Evolutionary conservation across 306 rosid species (phyloP), one percentile per base, ranked within the genome.

Genomic region (Vigna unguiculata): DNA sequence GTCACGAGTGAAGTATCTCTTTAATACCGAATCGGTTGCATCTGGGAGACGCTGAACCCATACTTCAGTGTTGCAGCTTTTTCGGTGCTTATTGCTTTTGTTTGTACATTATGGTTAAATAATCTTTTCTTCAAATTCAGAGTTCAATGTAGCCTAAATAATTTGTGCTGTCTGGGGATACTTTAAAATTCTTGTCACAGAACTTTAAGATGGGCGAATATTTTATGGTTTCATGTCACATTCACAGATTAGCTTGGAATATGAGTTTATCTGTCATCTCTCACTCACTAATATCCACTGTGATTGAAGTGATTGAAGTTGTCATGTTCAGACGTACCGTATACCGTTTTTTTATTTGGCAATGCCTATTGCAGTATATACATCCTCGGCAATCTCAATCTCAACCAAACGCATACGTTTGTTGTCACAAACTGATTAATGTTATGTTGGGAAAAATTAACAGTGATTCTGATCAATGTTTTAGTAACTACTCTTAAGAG

Each of bases 1-100:
- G 49, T 92, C 99, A 0, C 88, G 96, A 71, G 97, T 95, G 32
- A 92, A 91, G 88, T 87, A 90, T 83, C 96, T 95, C 85, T 92
- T 95, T 83, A 77, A 85, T 78, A 13, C 91, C 4, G 99, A 95
- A 82, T 95, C 97, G 1, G 99, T 92, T 83, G 97, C 98, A 41
- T 90, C 91, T 3, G 96, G 77, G 14, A 87, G 97, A 78, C 97
- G 92, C 66, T 95, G 65, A 82, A 76, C 19, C 41, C 61, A 16
- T 19, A 41, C 49, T 38, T 64, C 30, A 16, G 7, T 24, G 45
- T 40, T 62, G 80, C 75, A 11, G 68, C 46, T 19, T 57, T 72
- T 58, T 20, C 47, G 19, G 69, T 40, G 60, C 71, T 82, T 71
- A 43, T 64, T 54, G 64, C 53, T 82, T 60, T 71, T 38, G 65